Conservation (phyloP, 345 rosid species). For the Diplotaxis tenuifolia region DNA sequence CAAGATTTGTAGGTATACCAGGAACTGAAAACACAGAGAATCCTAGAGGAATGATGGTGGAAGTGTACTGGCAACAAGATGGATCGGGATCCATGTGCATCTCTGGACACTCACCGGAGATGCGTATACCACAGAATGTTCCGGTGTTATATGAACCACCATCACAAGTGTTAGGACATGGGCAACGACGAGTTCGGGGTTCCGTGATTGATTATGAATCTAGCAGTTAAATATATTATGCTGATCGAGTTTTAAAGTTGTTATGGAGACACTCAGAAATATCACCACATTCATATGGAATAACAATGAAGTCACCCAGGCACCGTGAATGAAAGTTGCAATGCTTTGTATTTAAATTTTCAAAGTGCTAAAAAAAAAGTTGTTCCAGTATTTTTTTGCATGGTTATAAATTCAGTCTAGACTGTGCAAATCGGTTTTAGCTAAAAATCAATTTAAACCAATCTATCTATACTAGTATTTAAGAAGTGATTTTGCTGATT, state of each 20-base stretch:
- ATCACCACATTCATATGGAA: too few relatives aligned
- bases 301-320: too few relatives aligned
- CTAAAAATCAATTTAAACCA: too few relatives aligned
- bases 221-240: constrained; percentile 3
- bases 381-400: too few relatives aligned
- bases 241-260: not conserved
- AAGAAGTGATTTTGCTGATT: too few relatives aligned
- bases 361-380: too few relatives aligned
- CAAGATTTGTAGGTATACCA: constrained; percentile 76
- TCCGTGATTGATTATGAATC: constrained; percentile 33
- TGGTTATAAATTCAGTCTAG: too few relatives aligned
- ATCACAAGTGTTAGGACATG: constrained; percentile 32
- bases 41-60: constrained; percentile 76
- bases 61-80: constrained; percentile 89
- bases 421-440: too few relatives aligned
- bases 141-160: constrained; percentile 27
- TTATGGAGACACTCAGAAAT: not conserved
- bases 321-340: too few relatives aligned
- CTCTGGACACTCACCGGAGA: constrained; percentile 68
- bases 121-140: constrained; percentile 19
- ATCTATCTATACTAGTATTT: too few relatives aligned
- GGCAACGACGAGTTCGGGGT: constrained; percentile 33
- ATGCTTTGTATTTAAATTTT: too few relatives aligned
- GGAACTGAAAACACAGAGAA: constrained; percentile 59
- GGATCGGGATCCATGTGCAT: constrained; percentile 75